Evolutionary conservation across 2,329 filamentous ascomycete species (phyloP).

Genomic region (Fusarium heterosporum): DNA sequence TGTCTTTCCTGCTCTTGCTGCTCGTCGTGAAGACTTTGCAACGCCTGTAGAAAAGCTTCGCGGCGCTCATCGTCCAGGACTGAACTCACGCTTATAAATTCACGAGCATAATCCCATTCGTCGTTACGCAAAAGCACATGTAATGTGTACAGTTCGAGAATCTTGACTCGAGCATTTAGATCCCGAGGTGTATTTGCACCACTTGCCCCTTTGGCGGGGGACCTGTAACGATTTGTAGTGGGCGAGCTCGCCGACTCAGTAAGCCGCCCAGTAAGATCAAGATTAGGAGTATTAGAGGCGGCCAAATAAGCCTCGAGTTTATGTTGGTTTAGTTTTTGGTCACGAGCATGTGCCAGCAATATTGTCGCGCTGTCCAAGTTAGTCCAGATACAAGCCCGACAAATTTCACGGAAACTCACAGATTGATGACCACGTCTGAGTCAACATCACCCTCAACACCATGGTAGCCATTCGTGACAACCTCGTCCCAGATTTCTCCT

Average conservation of each 20-base stretch:
- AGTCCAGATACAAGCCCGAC: conserved; percentile 23
- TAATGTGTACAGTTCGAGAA: conserved; percentile 93
- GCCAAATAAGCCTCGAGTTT: conserved; percentile 91
- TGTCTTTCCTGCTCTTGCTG: conserved; percentile 76
- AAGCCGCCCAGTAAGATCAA: conserved; percentile 77
- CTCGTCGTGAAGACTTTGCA: conserved; percentile 87
- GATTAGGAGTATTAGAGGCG: conserved; percentile 76
- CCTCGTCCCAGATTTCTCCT: conserved; percentile 93
- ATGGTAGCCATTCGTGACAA: conserved; percentile 87
- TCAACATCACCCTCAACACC: conserved; percentile 92
- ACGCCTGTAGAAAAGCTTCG: conserved; percentile 87
- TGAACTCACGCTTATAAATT: conserved; percentile 88
- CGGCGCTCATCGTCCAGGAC: conserved; percentile 92
- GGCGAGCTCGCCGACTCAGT: conserved; percentile 55
- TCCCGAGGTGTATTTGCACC: conserved; percentile 87
- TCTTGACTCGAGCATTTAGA: conserved; percentile 85
- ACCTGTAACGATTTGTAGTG: conserved; percentile 54
- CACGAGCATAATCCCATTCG: conserved; percentile 94
- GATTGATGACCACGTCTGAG: conserved; percentile 90
- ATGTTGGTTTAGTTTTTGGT: conserved; percentile 86
- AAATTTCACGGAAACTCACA: conserved; percentile 64
- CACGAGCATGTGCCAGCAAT: conserved; percentile 87
- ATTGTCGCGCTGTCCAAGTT: conserved; percentile 77
- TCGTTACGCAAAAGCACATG: conserved; percentile 94
- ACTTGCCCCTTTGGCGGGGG: conserved; percentile 62